Evolutionary conservation across 495 filamentous ascomycete species (phyloP).

Genomic region (Hyaloscypha finlandica): DNA sequence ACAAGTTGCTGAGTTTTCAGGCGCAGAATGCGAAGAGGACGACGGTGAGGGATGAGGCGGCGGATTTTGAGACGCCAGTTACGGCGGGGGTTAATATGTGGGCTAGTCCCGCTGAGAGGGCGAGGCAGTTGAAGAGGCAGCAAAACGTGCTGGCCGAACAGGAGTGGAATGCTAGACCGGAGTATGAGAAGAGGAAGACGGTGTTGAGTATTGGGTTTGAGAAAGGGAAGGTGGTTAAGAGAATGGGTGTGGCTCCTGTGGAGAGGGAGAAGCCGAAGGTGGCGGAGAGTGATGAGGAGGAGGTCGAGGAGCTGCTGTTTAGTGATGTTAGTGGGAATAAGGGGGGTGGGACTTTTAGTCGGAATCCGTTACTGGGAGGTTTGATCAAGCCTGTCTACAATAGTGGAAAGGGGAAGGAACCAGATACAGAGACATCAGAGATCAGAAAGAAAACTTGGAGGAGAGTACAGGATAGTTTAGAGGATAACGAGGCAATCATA

Average conservation of each 20-base stretch:
- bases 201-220: conserved; percentile 85
- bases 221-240: conserved; percentile 73
- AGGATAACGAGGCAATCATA: conserved; percentile 91
- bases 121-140: conserved; percentile 84
- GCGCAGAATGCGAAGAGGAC: conserved; percentile 86
- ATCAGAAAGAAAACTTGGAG: conserved; percentile 66
- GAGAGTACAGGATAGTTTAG: conserved; percentile 86
- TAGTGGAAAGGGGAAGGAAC: conserved; percentile 35
- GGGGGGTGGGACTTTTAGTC: conserved; percentile 69
- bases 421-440: conserved; percentile 27
- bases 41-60: conserved; percentile 87
- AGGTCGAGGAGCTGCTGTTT: conserved; percentile 27
- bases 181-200: conserved; percentile 89
- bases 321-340: conserved; percentile 35
- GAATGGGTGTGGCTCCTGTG: conserved; percentile 57
- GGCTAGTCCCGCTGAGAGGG: conserved; percentile 85
- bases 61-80: conserved; percentile 81
- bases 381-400: conserved; percentile 78
- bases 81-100: conserved; percentile 74
- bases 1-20: conserved; percentile 81
- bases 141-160: conserved; percentile 85
- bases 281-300: conserved; percentile 45
- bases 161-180: conserved; percentile 87
- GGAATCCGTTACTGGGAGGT: conserved; percentile 79
- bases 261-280: conserved; percentile 51